Conservation (phyloP, 768 basidiomycete species). For the Kwoniella heveanensis region DNA sequence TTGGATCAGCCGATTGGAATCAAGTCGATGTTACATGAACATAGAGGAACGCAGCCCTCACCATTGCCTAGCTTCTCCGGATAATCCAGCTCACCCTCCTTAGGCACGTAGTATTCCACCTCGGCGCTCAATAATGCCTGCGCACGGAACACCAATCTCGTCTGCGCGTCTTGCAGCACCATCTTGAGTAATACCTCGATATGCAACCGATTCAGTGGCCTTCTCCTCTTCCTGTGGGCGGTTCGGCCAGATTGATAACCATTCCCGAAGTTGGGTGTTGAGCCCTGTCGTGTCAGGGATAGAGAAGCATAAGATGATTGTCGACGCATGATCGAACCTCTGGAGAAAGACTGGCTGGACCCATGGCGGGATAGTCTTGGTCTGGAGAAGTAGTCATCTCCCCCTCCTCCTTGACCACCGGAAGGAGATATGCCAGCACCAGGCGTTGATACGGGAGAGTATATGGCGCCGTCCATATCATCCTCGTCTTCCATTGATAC, state of each 20-base stretch:
- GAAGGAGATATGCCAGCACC: slow-evolving; percentile 12
- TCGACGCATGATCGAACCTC: slow-evolving; percentile 14
- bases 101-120: slow-evolving; percentile 78
- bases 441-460: slow-evolving; percentile 21
- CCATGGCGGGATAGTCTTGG: slow-evolving; percentile 11
- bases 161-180: slow-evolving; percentile 95
- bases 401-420: slow-evolving; percentile 2
- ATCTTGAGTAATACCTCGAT: slow-evolving; percentile 80
- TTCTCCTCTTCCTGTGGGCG: slow-evolving; percentile 13
- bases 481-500: slow-evolving; percentile 54
- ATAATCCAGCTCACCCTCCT: slow-evolving; percentile 77
- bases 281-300: slow-evolving; percentile 9
- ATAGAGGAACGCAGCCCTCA: slow-evolving; percentile 55
- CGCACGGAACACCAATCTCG: slow-evolving; percentile 91
- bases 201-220: slow-evolving; percentile 65
- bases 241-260: not conserved
- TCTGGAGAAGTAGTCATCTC: slow-evolving; percentile 29
- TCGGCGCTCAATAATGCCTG: slow-evolving; percentile 88
- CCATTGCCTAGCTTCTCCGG: slow-evolving; percentile 73
- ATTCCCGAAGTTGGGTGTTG: slow-evolving; percentile 2
- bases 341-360: slow-evolving; percentile 11
- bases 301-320: slow-evolving; percentile 19
- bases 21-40: not conserved
- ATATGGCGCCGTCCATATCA: slow-evolving; percentile 18
- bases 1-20: not conserved